Percentiles rank a stretch among this genome's conserved stretches.
Evolutionary conservation across 345 rosid species (phyloP).

Genomic region (Carallia pectinifolia): DNA sequence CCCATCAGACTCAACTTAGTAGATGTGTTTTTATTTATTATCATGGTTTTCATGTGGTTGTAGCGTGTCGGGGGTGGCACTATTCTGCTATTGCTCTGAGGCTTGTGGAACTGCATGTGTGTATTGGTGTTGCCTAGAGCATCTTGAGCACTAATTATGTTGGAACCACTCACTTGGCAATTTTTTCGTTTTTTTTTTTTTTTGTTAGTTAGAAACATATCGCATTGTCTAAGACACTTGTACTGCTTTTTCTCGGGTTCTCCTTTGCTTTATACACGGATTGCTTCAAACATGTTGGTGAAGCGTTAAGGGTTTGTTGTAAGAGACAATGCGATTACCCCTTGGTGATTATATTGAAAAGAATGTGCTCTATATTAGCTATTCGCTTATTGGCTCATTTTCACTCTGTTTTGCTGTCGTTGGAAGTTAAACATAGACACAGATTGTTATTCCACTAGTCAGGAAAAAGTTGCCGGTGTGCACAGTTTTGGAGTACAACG

Average conservation of each 20-base stretch:
- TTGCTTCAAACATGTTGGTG: no score
- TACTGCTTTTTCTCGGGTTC: no score
- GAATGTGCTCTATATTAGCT: no score
- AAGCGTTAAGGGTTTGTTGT: no score
- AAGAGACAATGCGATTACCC: no score
- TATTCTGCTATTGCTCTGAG: conserved; percentile 18
- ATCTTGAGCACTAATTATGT: conserved; percentile 2
- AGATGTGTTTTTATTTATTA: not conserved
- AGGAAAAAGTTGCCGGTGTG: conserved; percentile 11
- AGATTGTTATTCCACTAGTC: conserved; percentile 14
- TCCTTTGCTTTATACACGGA: no score
- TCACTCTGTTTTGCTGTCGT: no score
- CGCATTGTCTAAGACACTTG: no score
- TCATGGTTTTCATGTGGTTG: conserved; percentile 12
- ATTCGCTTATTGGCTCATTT: no score
- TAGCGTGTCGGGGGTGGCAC: conserved; percentile 5
- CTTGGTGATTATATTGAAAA: no score
- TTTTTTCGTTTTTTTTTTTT: not conserved
- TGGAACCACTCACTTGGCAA: conserved; percentile 6
- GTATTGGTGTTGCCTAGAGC: conserved; percentile 14
- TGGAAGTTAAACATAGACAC: not conserved
- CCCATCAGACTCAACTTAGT: conserved; percentile 1
- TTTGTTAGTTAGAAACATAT: not conserved
- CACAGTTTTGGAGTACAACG: no score
- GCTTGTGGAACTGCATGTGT: conserved; percentile 15